Conservation (phyloP, 768 basidiomycete species). For the Psilocybe cyanescens region DNA sequence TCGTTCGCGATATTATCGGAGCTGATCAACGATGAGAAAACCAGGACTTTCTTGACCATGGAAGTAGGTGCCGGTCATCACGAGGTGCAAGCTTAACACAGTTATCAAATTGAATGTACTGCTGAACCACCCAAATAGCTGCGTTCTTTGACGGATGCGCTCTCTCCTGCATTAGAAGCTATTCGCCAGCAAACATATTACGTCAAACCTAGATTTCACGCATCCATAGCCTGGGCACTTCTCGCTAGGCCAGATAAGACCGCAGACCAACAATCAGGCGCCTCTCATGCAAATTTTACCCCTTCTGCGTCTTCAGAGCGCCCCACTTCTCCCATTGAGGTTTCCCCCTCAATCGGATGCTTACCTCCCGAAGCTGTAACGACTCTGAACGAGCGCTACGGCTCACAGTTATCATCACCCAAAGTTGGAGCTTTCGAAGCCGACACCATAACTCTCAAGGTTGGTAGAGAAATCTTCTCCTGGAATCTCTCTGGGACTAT, state of each 20-base stretch:
- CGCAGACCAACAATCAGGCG: conserved; percentile 4
- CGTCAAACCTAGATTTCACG: conserved; percentile 79
- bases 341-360: conserved; percentile 51
- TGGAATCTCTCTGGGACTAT: conserved; percentile 44
- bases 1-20: conserved; percentile 77
- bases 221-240: conserved; percentile 88
- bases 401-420: conserved; percentile 42
- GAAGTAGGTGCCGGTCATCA: conserved; percentile 85
- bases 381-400: conserved; percentile 52
- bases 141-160: conserved; percentile 49
- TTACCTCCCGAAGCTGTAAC: conserved; percentile 54
- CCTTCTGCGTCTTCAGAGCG: conserved; percentile 13
- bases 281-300: conserved; percentile 18
- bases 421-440: conserved; percentile 55
- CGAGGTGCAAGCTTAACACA: conserved; percentile 50
- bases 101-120: conserved; percentile 6
- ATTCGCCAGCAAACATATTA: conserved; percentile 85
- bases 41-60: conserved; percentile 78
- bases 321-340: conserved; percentile 18
- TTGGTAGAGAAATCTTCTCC: conserved; percentile 65
- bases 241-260: conserved; percentile 40
- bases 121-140: conserved; percentile 49
- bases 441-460: conserved; percentile 61
- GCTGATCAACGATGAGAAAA: conserved; percentile 79
- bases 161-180: conserved; percentile 59